Percentiles rank a stretch among this genome's conserved stretches.
Evolutionary conservation across 2,329 filamentous ascomycete genomes (phyloP).

Genomic region (Fonsecaea pugnacius): DNA sequence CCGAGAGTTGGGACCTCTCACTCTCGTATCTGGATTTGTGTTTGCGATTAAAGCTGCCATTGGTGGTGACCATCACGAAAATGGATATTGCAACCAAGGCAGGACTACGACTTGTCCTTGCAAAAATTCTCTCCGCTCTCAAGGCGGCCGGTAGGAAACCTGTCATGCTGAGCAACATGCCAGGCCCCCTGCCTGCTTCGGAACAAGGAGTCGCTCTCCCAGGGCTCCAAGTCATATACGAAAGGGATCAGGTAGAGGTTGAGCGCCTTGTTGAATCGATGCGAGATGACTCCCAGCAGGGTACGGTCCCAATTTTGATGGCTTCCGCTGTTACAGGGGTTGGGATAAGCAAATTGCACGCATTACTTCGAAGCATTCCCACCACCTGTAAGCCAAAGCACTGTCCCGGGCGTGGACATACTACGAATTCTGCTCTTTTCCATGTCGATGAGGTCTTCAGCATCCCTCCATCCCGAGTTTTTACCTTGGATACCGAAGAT

Average conservation of each 20-base stretch:
- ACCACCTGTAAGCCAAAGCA: background rate
- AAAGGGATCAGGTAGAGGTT: conserved; percentile 62
- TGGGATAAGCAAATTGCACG: conserved; percentile 80
- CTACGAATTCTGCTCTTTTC: conserved; percentile 66
- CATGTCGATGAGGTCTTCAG: conserved; percentile 91
- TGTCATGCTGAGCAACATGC: conserved; percentile 62
- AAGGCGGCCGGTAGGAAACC: conserved; percentile 77
- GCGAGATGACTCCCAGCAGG: conserved; percentile 45
- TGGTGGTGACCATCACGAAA: conserved; percentile 87
- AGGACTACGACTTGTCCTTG: conserved; percentile 71
- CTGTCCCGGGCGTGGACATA: conserved; percentile 46
- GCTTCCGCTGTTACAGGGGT: conserved; percentile 84
- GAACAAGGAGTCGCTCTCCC: conserved; percentile 55
- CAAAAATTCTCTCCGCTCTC: conserved; percentile 73
- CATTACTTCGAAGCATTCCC: conserved; percentile 76
- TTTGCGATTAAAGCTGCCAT: conserved; percentile 74
- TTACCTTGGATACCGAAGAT: conserved; percentile 43
- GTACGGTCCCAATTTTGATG: conserved; percentile 78
- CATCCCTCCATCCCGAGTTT: conserved; percentile 66
- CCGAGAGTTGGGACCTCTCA: conserved; percentile 65
- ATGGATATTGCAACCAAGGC: conserved; percentile 79
- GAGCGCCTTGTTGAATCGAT: conserved; percentile 57
- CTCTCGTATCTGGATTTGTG: conserved; percentile 84
- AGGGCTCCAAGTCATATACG: conserved; percentile 62
- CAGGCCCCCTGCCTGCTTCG: conserved; percentile 12